These are phyloP conservation scores for Fusarium tjaetaba DNA, from an alignment of 2,329 filamentous ascomycete species.

Conservation along the genomic window DNA sequence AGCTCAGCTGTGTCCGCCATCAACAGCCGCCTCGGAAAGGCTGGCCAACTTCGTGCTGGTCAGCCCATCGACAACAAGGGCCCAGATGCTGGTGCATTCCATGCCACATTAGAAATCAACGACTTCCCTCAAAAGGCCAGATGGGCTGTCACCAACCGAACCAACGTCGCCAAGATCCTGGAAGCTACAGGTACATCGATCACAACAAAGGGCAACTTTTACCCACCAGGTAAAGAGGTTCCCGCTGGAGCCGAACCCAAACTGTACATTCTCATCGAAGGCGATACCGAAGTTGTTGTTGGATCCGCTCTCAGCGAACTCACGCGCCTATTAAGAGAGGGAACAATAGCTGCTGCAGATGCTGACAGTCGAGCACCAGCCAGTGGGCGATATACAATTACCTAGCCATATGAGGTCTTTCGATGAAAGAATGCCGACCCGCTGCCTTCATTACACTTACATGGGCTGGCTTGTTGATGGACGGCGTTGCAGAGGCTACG, in stretches of 20 bases:
- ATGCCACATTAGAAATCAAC: conserved; percentile 98
- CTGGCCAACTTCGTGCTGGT: conserved; percentile 87
- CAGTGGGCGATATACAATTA: conserved; percentile 86
- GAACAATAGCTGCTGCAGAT: conserved; percentile 87
- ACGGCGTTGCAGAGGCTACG: conserved; percentile 2
- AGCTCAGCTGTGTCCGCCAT: conserved; percentile 91
- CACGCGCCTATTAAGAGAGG: conserved; percentile 87
- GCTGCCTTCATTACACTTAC: neutral
- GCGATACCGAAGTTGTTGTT: conserved; percentile 93
- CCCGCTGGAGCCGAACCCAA: conserved; percentile 83
- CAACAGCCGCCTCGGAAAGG: conserved; percentile 87
- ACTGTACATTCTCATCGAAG: conserved; percentile 96
- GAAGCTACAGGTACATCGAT: conserved; percentile 95
- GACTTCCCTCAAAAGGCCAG: conserved; percentile 98
- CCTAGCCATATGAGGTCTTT: conserved; percentile 57
- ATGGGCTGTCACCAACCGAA: conserved; percentile 98
- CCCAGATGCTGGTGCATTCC: conserved; percentile 94
- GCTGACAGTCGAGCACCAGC: conserved; percentile 82
- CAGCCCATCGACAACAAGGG: conserved; percentile 99
- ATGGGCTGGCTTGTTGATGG: neutral
- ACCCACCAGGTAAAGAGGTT: conserved; percentile 82
- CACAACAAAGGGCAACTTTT: conserved; percentile 95
- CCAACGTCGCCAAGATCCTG: conserved; percentile 97
- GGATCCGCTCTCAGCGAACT: conserved; percentile 91
- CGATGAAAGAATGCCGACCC: neutral